These are phyloP conservation scores for Coemansia sp. DNA, from an alignment of 192 early-diverging fungal genomes.

Conservation along the genomic window DNA sequence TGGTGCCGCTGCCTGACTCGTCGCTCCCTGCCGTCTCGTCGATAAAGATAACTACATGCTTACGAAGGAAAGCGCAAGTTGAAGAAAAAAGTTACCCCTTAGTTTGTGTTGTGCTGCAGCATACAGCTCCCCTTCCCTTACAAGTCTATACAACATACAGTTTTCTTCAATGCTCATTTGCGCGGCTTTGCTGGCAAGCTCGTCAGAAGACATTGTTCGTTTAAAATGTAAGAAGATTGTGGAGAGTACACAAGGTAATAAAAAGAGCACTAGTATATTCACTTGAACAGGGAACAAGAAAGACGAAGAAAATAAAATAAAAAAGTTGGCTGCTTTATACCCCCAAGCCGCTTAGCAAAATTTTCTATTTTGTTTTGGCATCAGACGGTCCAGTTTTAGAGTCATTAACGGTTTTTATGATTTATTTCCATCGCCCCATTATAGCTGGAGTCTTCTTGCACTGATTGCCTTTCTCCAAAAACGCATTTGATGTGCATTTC, in stretches of 20 bases:
- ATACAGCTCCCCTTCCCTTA: too few species aligned
- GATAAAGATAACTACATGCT: slow-evolving; percentile 55
- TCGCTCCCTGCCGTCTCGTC: slow-evolving; percentile 88
- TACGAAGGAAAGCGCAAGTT: not conserved
- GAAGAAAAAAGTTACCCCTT: not conserved
- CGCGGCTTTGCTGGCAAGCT: slow-evolving; percentile 26
- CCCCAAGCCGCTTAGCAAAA: too few species aligned
- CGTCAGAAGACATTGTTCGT: slow-evolving; percentile 31
- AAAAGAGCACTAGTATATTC: not conserved
- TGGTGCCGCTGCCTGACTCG: slow-evolving; percentile 72
- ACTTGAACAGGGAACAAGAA: not conserved
- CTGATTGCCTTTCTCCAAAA: too few species aligned
- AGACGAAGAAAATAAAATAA: not conserved
- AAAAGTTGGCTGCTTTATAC: not conserved
- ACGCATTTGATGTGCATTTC: too few species aligned
- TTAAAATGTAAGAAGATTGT: not conserved
- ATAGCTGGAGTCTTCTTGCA: too few species aligned
- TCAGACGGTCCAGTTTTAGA: too few species aligned
- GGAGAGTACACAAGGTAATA: not conserved
- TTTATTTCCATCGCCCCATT: too few species aligned
- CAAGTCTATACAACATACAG: slow-evolving; percentile 30
- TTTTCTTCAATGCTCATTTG: slow-evolving; percentile 32
- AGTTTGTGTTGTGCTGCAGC: not conserved
- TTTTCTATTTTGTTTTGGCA: too few species aligned
- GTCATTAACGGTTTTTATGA: too few species aligned